Conservation (phyloP, 148 eudicot genomes). For the Spergularia bocconei region DNA sequence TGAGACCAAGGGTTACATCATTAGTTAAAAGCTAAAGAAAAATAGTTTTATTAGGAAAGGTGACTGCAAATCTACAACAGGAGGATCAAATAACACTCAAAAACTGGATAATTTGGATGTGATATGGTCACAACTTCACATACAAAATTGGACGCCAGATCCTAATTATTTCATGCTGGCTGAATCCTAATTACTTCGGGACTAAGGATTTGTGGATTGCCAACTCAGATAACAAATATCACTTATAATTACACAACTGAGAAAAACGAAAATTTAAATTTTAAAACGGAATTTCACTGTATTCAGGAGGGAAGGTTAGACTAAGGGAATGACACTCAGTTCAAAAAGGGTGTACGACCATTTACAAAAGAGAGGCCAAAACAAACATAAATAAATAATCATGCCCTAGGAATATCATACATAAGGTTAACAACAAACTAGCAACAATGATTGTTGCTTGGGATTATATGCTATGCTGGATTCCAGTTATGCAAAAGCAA, state of each 20-base stretch:
- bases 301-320: no score
- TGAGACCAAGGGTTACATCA: slow-evolving; percentile 31
- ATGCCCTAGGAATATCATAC: no score
- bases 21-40: not conserved
- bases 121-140: not conserved
- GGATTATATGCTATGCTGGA: no score
- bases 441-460: no score
- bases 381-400: no score
- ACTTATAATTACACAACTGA: not conserved
- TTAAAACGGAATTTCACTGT: not conserved
- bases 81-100: no score
- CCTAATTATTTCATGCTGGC: not conserved
- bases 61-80: no score
- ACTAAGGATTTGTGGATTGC: not conserved
- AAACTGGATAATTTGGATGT: not conserved
- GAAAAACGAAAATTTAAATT: not conserved
- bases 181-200: not conserved
- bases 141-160: not conserved
- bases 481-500: no score
- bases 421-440: no score
- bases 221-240: not conserved
- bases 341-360: no score
- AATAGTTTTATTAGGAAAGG: not conserved
- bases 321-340: no score
- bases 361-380: no score